These are phyloP conservation scores for Paraphoma chrysanthemicola DNA, from an alignment of 2,329 filamentous ascomycete species.

Conservation along the genomic window DNA sequence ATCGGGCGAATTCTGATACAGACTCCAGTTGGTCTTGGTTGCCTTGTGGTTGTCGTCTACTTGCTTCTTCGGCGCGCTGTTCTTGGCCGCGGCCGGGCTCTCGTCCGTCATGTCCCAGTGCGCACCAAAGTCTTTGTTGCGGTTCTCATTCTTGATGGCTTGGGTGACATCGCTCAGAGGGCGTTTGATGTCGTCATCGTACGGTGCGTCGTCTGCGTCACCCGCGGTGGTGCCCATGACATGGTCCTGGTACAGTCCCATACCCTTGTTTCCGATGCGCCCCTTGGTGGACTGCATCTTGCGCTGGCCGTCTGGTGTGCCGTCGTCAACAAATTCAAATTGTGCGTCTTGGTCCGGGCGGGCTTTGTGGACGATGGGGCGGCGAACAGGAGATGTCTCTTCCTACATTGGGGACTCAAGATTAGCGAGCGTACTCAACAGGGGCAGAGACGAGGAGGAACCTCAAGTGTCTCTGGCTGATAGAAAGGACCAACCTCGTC, in stretches of 20 bases:
- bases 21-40: constrained; percentile 43
- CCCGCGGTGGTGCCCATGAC: constrained; percentile 60
- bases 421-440: constrained; percentile 22
- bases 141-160: constrained; percentile 74
- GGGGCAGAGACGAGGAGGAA: constrained; percentile 11
- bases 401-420: constrained; percentile 50
- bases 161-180: constrained; percentile 74
- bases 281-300: constrained; percentile 48
- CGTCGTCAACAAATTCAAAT: constrained; percentile 83
- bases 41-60: constrained; percentile 68
- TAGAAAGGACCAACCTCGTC: constrained; percentile 60
- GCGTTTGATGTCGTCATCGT: constrained; percentile 44
- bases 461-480: constrained; percentile 20
- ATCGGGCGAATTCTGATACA: constrained; percentile 38
- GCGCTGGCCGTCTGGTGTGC: constrained; percentile 62
- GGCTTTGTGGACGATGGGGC: constrained; percentile 67
- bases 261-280: constrained; percentile 69
- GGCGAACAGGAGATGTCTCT: constrained; percentile 64
- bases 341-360: constrained; percentile 83
- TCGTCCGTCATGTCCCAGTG: constrained; percentile 81
- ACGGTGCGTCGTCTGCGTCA: constrained; percentile 56
- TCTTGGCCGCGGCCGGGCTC: constrained; percentile 57
- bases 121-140: constrained; percentile 76
- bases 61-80: constrained; percentile 50
- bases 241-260: constrained; percentile 79